Evolutionary conservation across 768 basidiomycete genomes (phyloP), one percentile per base, ranked within the genome.

Genomic region (Cubamyces sp.): DNA sequence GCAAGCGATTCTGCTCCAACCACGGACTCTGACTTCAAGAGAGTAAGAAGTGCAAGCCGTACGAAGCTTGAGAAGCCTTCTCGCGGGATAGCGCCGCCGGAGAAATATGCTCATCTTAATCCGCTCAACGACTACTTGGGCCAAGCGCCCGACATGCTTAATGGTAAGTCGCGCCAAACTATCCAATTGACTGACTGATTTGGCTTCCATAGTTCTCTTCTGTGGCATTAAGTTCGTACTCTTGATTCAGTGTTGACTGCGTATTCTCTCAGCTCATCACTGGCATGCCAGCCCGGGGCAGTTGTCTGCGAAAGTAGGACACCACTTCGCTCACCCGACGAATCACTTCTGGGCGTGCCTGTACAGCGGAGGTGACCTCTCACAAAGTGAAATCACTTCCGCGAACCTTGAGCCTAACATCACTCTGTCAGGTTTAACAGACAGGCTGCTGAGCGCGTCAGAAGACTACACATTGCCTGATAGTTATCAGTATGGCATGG

Each of bases 291-390:
- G 88, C 68, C 89, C 89, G 2, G 92, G 91, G 1, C 73, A 81
- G 64, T 81, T 77, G 70, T 92, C 91, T 0, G 87, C 89, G 0
- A 78, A 79, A 59, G 77, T 79, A 3, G 92, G 92, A 0, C 89
- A 91, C 71, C 92, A 94, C 71, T 95, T 86, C 66, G 89, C 86
- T 1, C 84, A 89, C 68, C 87, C 86, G 0, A 87, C 86, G 2
- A 94, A 95, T 68, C 91, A 92, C 64, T 94, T 94, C 73, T 94
- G 90, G 89, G 77, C 74, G 46, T 90, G 89, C 61, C 77, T 95
- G 0, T 78, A 89, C 66, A 77, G 78, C 45, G 86, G 90, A 47
- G 87, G 91, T 85, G 65, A 34, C 70, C 16, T 2, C 19, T 34
- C 26, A n/a, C 6, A 16, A 37, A 15, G 28, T 43, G 12, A 25